Evolutionary conservation across 2,329 filamentous ascomycete species (phyloP).

Genomic region (Mycosphaerella arachidis): DNA sequence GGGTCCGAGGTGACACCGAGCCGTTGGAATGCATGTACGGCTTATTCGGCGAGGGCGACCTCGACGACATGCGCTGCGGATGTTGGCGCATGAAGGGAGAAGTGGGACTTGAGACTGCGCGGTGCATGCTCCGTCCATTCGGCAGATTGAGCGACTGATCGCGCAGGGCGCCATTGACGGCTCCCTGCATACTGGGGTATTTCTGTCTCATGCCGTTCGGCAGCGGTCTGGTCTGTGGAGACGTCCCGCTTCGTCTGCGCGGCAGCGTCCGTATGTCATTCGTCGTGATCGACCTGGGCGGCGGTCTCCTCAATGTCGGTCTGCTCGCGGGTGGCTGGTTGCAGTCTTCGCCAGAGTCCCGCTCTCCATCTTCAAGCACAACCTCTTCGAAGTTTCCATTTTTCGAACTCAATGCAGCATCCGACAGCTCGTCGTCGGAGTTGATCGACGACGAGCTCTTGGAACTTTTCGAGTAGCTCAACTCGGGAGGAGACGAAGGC

Average conservation of each 20-base stretch:
- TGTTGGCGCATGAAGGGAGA: constrained; percentile 23
- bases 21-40: constrained; percentile 19
- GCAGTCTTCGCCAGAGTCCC: constrained; percentile 46
- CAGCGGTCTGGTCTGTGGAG: constrained; percentile 13
- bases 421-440: constrained; percentile 54
- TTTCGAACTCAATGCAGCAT: constrained; percentile 52
- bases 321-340: constrained; percentile 34
- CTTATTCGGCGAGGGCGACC: constrained; percentile 33
- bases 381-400: constrained; percentile 90
- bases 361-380: constrained; percentile 61
- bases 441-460: constrained; percentile 71
- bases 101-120: constrained; percentile 39
- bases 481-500: constrained; percentile 24
- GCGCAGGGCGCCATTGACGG: constrained; percentile 34
- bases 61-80: constrained; percentile 21
- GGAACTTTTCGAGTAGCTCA: constrained; percentile 76
- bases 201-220: constrained; percentile 18
- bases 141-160: constrained; percentile 38
- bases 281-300: constrained; percentile 15
- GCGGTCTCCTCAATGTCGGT: constrained; percentile 27
- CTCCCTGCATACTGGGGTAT: constrained; percentile 40
- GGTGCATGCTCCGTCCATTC: constrained; percentile 34
- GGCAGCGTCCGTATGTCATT: constrained; percentile 3
- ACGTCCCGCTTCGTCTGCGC: constrained; percentile 14
- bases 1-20: constrained; percentile 17